phyloP scores from a whole-genome alignment of 352 stramenopile genomes.

The Pythium dissimile region DNA sequence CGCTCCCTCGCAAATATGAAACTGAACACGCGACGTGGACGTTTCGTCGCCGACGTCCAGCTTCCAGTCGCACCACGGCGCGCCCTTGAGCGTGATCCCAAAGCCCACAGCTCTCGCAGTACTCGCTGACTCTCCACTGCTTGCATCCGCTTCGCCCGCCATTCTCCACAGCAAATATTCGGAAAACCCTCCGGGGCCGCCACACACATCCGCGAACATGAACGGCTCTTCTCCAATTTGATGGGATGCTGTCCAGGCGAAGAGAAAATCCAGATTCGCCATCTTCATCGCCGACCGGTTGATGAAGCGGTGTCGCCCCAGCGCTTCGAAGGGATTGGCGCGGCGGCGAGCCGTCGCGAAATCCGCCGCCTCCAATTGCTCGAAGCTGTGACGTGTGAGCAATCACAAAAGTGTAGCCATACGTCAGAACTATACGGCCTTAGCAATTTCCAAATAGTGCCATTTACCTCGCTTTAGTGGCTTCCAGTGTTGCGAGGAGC shows the following conservation, averaged over 20 bases:
- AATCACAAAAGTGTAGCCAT: conserved; percentile 25
- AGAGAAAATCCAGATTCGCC: conserved; percentile 66
- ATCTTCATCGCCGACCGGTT: conserved; percentile 85
- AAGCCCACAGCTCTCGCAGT: conserved; percentile 27
- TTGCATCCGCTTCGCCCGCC: background rate
- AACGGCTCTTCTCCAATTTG: conserved; percentile 18
- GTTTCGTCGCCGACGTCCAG: conserved; percentile 19
- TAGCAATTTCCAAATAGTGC: too few relatives aligned
- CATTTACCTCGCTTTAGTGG: conserved; percentile 23
- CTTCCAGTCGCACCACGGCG: conserved; percentile 41
- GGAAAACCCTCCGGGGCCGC: conserved; percentile 75
- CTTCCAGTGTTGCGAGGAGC: conserved; percentile 1
- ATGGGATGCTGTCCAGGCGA: conserved; percentile 35
- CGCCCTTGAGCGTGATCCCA: conserved; percentile 62
- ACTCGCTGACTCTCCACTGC: background rate
- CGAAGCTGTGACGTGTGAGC: conserved; percentile 30
- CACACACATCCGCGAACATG: conserved; percentile 75
- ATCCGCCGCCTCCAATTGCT: conserved; percentile 20
- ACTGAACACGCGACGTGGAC: conserved; percentile 1
- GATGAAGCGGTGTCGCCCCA: conserved; percentile 63
- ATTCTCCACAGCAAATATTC: conserved; percentile 70
- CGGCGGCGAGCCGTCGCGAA: conserved; percentile 41
- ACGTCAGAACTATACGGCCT: conserved; percentile 14
- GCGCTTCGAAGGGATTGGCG: conserved; percentile 53
- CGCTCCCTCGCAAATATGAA: conserved; percentile 56